Evolutionary conservation across 306 rosid species (phyloP), one percentile per base, ranked within the genome.

Genomic region (Carpinus fangiana): DNA sequence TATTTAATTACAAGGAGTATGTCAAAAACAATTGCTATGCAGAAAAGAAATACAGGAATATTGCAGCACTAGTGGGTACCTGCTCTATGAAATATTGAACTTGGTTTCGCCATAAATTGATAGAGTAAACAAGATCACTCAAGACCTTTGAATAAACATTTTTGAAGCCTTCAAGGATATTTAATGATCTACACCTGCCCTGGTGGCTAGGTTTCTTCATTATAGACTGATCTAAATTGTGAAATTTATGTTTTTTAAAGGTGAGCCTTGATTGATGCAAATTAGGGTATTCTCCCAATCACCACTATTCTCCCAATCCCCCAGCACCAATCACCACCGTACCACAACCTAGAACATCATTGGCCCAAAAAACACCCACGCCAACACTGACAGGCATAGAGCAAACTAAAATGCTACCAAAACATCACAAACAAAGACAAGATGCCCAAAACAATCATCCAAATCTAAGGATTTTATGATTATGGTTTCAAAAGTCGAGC

Each of bases 91-190:
- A 94, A 82, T 85, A 87, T 3, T 88, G 91, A 85, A 85, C 98
- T 88, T 94, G 97, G 74, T 94, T 97, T 78, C 81, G 89, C 98
- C 98, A 94, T 60, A 94, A 90, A 80, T 94, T 97, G 55, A 86
- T 88, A n/a, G 98, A 94, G 84, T 94, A 94, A 23, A 90, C 97
- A 81, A 94, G 98, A 81, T 90, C 90, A 74, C 88, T 86, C 47
- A 73, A 62, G 20, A 83, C 74, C 89, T 85, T 81, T 26, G 80
- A 85, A 76, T 77, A 73, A 52, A 79, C 47, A 31, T 74, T 76
- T 67, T 57, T 87, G 61, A 74, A 67, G 28, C 78, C 72, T 81
- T 74, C 75, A 43, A 65, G 76, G 41, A 48, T 43, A 62, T 59
- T 70, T 57, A 38, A 18, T 62, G 77, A 72, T 74, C 78, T 76